A percentile compares a stretch with the other conserved stretches of the same genome.
These are phyloP conservation scores for Coemansia sp. DNA, from an alignment of 192 early-diverging fungal species.

Conservation along the genomic window DNA sequence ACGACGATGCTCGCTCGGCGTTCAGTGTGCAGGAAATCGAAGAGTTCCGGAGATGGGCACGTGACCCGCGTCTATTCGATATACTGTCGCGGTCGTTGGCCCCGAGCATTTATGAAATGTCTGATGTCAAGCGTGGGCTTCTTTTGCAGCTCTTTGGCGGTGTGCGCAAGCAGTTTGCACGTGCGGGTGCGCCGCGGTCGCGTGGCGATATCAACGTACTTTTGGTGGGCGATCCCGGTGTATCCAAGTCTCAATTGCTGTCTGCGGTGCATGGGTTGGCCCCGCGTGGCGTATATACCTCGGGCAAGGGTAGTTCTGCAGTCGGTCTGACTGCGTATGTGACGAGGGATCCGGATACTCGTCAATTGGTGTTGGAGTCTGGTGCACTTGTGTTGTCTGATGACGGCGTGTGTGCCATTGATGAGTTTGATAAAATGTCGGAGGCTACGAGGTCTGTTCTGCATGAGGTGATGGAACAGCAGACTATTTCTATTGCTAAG, in stretches of 20 bases:
- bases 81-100: constrained; percentile 82
- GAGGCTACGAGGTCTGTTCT: constrained; percentile 90
- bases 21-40: constrained; percentile 59
- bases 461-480: constrained; percentile 99
- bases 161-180: constrained; percentile 76
- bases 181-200: constrained; percentile 65
- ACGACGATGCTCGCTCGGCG: constrained; percentile 26
- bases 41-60: constrained; percentile 63
- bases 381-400: constrained; percentile 95
- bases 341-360: constrained; percentile 91
- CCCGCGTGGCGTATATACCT: constrained; percentile 94
- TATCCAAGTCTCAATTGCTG: constrained; percentile 91
- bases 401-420: constrained; percentile 96
- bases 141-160: constrained; percentile 96
- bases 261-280: constrained; percentile 91
- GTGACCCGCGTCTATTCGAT: constrained; percentile 75
- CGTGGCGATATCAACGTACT: constrained; percentile 94
- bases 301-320: constrained; percentile 94
- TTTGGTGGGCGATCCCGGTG: constrained; percentile 96
- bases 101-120: constrained; percentile 92
- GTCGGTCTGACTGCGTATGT: constrained; percentile 96
- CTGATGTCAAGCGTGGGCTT: constrained; percentile 97
- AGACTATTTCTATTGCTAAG: constrained; percentile 97
- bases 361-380: constrained; percentile 93
- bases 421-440: constrained; percentile 99